Evolutionary conservation across 306 rosid genomes (phyloP), one percentile per base, ranked within the genome.

Genomic region (Citrullus mucosospermus): DNA sequence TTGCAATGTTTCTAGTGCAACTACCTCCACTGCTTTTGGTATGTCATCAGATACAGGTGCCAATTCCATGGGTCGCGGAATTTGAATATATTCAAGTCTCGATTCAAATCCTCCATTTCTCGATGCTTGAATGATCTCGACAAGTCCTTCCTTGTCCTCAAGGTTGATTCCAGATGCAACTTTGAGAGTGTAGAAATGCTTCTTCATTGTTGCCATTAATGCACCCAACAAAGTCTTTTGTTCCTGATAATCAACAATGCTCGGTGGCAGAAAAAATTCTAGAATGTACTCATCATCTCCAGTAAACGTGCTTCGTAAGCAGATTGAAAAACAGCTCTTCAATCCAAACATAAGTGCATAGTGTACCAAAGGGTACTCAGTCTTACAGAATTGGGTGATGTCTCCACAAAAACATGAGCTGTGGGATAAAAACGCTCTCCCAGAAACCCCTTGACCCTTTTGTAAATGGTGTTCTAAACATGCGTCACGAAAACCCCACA

Each of bases 381-480:
- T 86, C 85, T 93, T 93, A 91, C 91, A 78, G 87, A 93, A 93
- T 61, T 82, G 88, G 61, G 93, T 87, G 73, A 93, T 85, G 79
- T 93, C 89, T 41, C 84, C 79, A 18, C 89, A 89, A 88, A 90
- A 93, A 84, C 96, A 89, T 71, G 87, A 84, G 78, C 82, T 89
- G 38, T 80, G 87, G 17, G 97, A 89, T 61, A 77, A 85, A 82
- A 88, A 93, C 8, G 97, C 96, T 82, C 89, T 85, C 81, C 99
- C 98, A 36, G 93, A 86, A 84, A 93, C 96, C 48, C 97, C 97
- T 82, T 93, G 97, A 75, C 93, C 98, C 82, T 92, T 92, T 86
- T 89, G 94, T 57, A 93, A 84, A 84, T 93, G 98, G 86, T 92
- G 98, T 82, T 93, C 97, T 60, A 83, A 86, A 79, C 97, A 93